Percentiles rank a stretch among this genome's conserved stretches.
Conservation (phyloP, 345 rosid species). For the Hirschfeldia incana region DNA sequence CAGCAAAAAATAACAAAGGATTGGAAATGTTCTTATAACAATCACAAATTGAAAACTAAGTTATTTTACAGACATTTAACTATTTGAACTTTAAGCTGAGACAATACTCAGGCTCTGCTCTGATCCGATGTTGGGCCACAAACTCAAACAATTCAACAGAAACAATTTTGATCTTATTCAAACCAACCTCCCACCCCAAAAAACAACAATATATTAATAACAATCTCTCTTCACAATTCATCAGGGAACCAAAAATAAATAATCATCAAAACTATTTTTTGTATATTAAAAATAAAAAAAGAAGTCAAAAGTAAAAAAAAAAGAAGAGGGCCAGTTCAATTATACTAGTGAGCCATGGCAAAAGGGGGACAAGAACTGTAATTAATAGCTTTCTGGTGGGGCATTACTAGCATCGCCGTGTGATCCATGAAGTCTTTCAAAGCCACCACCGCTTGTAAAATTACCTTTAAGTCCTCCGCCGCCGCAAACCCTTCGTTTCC, state of each 20-base stretch:
- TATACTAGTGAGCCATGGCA: conserved; percentile 72
- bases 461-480: conserved; percentile 75
- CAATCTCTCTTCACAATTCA: conserved; percentile 1
- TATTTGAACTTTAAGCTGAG: no score
- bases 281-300: neutral
- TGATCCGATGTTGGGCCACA: neutral
- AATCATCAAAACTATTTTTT: neutral
- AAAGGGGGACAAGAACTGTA: conserved; percentile 45
- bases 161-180: conserved; percentile 17
- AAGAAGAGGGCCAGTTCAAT: neutral
- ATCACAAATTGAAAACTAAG: no score
- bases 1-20: no score
- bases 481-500: conserved; percentile 63
- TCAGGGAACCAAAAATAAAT: conserved; percentile 21
- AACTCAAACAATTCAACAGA: conserved; percentile 2
- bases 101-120: no score
- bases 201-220: neutral
- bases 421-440: conserved; percentile 97
- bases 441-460: conserved; percentile 80
- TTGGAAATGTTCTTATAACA: no score
- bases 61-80: no score
- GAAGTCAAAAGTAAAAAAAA: neutral
- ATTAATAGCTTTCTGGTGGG: conserved; percentile 79
- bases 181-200: conserved; percentile 3
- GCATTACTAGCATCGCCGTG: conserved; percentile 92